phyloP scores from a whole-genome alignment of 768 basidiomycete species.

The Tricholoma sp. region DNA sequence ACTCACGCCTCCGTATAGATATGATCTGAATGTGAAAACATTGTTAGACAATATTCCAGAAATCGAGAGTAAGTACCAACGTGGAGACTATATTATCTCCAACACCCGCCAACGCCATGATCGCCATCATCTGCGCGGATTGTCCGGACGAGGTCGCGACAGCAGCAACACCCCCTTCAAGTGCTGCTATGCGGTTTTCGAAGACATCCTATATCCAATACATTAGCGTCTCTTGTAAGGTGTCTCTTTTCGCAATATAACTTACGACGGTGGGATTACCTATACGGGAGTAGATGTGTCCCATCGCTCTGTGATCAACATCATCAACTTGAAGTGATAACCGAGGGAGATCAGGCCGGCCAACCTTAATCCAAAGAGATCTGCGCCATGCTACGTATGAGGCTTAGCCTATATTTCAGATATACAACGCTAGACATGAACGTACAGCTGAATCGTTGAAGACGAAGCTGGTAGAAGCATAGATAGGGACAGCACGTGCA shows the following conservation, averaged over 20 bases:
- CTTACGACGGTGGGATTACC: conserved; percentile 62
- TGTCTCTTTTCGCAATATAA: conserved; percentile 3
- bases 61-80: conserved; percentile 28
- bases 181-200: conserved; percentile 70
- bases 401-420: not conserved
- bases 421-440: not conserved
- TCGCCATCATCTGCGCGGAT: conserved; percentile 71
- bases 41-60: conserved; percentile 3
- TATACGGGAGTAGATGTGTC: conserved; percentile 65
- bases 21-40: conserved; percentile 34
- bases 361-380: conserved; percentile 63
- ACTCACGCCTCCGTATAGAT: conserved; percentile 60
- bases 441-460: conserved; percentile 67
- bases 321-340: not conserved
- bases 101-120: conserved; percentile 50
- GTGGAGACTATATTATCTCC: conserved; percentile 81
- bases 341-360: not conserved
- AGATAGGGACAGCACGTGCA: conserved; percentile 76
- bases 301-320: conserved; percentile 34
- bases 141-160: conserved; percentile 73
- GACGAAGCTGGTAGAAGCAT: conserved; percentile 65
- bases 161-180: conserved; percentile 78
- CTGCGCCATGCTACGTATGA: conserved; percentile 55
- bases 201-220: conserved; percentile 57
- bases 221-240: not conserved